Conservation (phyloP, 225 moss, liverwort and hornwort species). For the Marchantia paleacea region DNA sequence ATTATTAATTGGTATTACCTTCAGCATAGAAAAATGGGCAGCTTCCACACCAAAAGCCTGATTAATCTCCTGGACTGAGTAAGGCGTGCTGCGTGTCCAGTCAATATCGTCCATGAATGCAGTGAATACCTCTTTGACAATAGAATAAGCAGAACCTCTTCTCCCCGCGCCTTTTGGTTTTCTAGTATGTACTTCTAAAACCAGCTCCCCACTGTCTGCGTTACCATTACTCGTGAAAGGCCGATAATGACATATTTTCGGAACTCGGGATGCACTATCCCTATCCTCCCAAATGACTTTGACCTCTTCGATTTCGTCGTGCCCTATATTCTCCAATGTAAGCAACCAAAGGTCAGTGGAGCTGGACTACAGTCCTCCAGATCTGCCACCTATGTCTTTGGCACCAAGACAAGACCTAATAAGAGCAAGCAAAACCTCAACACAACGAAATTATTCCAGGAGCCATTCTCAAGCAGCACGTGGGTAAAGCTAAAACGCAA, state of each 20-base stretch:
- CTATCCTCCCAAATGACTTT: constrained; percentile 73
- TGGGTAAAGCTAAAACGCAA: too few species aligned
- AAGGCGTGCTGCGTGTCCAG: constrained; percentile 80
- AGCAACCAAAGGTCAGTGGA: not conserved
- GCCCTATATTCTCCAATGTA: constrained; percentile 44
- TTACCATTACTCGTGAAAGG: constrained; percentile 13
- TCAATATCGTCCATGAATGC: constrained; percentile 64
- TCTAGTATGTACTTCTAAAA: constrained; percentile 67
- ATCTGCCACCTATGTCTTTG: too few species aligned
- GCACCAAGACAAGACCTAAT: too few species aligned
- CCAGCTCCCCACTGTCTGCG: constrained; percentile 57
- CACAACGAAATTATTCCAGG: too few species aligned
- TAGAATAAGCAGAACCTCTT: constrained; percentile 61
- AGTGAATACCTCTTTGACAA: constrained; percentile 58
- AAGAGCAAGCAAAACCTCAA: too few species aligned
- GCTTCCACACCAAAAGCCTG: constrained; percentile 74
- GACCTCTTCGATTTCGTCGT: constrained; percentile 60
- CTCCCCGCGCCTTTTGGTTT: constrained; percentile 45
- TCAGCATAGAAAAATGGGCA: constrained; percentile 54
- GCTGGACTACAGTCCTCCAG: not conserved
- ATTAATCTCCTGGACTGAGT: constrained; percentile 68
- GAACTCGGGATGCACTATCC: constrained; percentile 41
- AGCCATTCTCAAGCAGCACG: too few species aligned
- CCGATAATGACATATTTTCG: not conserved
- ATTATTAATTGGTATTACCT: constrained; percentile 39